Percentiles rank a stretch among this genome's conserved stretches.
These are phyloP conservation scores for Aphanomyces astaci DNA, from an alignment of 352 stramenopile species.

Conservation along the genomic window DNA sequence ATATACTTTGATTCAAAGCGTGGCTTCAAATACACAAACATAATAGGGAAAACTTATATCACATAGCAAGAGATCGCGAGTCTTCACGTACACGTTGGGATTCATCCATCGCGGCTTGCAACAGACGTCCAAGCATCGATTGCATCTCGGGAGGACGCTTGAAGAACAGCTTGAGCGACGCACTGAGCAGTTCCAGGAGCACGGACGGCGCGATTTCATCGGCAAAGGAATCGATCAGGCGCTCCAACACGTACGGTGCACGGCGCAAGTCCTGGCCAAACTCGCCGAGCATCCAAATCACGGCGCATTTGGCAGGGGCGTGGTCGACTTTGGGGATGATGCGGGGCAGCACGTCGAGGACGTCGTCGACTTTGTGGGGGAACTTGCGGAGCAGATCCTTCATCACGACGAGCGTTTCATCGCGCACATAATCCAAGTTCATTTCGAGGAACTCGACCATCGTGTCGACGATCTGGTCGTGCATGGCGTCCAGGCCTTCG, in stretches of 20 bases:
- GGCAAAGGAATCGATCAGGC: slow-evolving; percentile 90
- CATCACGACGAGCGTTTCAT: slow-evolving; percentile 95
- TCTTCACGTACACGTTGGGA: slow-evolving; percentile 29
- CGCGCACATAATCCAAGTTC: slow-evolving; percentile 93
- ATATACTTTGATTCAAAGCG: too few relatives aligned
- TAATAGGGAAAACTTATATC: too few relatives aligned
- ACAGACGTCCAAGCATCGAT: slow-evolving; percentile 93
- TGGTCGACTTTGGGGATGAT: slow-evolving; percentile 70
- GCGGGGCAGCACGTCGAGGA: slow-evolving; percentile 76
- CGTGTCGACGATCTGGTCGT: slow-evolving; percentile 84
- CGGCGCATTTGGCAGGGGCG: slow-evolving; percentile 85
- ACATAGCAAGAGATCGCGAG: not conserved
- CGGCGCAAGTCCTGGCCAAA: slow-evolving; percentile 89
- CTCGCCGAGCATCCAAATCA: slow-evolving; percentile 96
- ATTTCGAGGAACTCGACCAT: slow-evolving; percentile 97
- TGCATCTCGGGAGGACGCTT: slow-evolving; percentile 96
- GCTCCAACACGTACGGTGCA: slow-evolving; percentile 96
- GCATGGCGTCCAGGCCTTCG: slow-evolving; percentile 50
- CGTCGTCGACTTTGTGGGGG: slow-evolving; percentile 87
- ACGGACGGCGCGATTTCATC: slow-evolving; percentile 84
- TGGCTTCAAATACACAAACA: too few relatives aligned
- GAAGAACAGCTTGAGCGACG: slow-evolving; percentile 98
- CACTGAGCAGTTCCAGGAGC: slow-evolving; percentile 91
- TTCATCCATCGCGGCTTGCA: slow-evolving; percentile 92
- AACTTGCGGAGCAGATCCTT: slow-evolving; percentile 95